Base-by-base conservation (phyloP, 495 filamentous ascomycete species). In the Aspergillus heteromorphus region DNA sequence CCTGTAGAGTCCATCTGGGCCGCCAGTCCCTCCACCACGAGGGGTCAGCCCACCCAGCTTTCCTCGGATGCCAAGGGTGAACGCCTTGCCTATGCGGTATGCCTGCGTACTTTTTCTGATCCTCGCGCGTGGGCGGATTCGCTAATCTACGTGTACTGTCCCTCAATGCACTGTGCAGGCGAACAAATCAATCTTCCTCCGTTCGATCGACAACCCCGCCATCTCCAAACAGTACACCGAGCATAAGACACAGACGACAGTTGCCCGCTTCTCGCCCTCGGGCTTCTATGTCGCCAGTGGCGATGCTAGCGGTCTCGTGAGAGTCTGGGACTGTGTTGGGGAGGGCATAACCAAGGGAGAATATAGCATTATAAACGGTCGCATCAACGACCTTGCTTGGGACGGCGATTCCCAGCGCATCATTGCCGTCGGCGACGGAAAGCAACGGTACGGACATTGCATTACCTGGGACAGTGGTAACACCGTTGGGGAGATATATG, bases 271-370 rank as follows among this genome's bases (percentile, higher is more conserved):
- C 74, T 85, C 95, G 4, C 93, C 93, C 2, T 95, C 89, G 9
- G 93, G 95, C 38, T 97, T 87, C 77, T 97, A 92, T 58, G 82
- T 97, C 55, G 93, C 95, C n/a, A 92, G 88, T 55, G 93, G 92
- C 53, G 93, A 98, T 74, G 80, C 84, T 1, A 82, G 84, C 2
- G 93, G 93, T 45, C 81, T 79, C 41, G 89, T 97, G 36, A 79
- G 88, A 49, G 88, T 98, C 10, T 98, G 93, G 93, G 91, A 97
- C 65, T 81, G 75, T 49, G 68, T 75, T 42, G 79, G 81, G 14
- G 77, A 81, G 21, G 79, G 80, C 17, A 68, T 74, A 43, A 82
- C 79, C 49, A 84, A 83, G 62, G 87, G 92, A 50, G 93, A 97
- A 68, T 97, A 96, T 70, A 82, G 83, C 56, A 96, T 97, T 67